A percentile compares a stretch with the other conserved stretches of the same genome.
Conservation (phyloP, 2,329 filamentous ascomycete species). For the Hypoxylon sp. region DNA sequence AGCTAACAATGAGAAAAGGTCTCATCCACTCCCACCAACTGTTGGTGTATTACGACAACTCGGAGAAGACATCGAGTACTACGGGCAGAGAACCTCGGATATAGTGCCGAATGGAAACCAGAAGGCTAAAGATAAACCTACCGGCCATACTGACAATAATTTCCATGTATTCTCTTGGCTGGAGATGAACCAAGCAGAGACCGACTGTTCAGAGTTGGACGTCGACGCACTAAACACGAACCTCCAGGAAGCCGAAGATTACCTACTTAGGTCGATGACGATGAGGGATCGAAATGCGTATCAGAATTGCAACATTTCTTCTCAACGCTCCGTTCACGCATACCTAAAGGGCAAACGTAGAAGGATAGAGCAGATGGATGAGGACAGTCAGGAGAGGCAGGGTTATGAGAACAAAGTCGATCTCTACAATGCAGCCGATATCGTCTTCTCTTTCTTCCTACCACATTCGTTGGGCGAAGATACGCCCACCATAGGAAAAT, state of each 20-base stretch:
- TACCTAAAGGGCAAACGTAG: constrained; percentile 27
- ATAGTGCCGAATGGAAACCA: background rate
- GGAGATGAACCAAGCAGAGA: constrained; percentile 8
- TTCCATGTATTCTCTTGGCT: constrained; percentile 45
- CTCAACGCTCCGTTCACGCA: constrained; percentile 34
- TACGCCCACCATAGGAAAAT: constrained; percentile 42
- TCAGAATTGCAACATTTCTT: constrained; percentile 31
- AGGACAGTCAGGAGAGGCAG: constrained; percentile 4
- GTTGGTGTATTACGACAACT: constrained; percentile 27
- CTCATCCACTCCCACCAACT: constrained; percentile 30
- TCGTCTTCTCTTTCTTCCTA: constrained; percentile 45
- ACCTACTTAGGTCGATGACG: constrained; percentile 32
- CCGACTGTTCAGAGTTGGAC: background rate
- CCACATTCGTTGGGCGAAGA: constrained; percentile 28
- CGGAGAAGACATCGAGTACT: background rate
- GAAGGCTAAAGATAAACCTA: background rate
- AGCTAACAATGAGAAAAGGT: constrained; percentile 24
- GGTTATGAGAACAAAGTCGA: constrained; percentile 42
- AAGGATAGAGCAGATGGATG: constrained; percentile 11
- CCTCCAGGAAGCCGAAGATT: constrained; percentile 36
- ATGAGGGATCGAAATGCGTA: constrained; percentile 41
- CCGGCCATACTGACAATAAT: constrained; percentile 3
- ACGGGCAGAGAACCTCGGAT: background rate
- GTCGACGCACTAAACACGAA: constrained; percentile 14
- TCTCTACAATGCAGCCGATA: constrained; percentile 45